Percentiles rank a stretch among this genome's conserved stretches.
Conservation (phyloP, 768 basidiomycete species). For the Termitomyces sp. region DNA sequence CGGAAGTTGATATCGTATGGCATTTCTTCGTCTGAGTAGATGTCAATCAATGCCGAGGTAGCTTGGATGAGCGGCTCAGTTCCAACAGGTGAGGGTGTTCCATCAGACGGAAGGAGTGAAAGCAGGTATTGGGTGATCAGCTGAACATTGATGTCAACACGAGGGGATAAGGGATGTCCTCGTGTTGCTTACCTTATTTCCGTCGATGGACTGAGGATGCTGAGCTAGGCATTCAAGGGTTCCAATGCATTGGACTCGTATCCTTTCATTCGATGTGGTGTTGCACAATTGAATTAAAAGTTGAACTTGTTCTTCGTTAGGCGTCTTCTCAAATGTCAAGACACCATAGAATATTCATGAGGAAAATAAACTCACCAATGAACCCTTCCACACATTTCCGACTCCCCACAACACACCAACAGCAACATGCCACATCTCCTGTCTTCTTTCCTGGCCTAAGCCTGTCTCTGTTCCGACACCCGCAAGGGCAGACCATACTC, state of each 20-base stretch:
- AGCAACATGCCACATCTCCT: slow-evolving; percentile 76
- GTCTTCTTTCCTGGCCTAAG: slow-evolving; percentile 64
- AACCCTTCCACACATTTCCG: slow-evolving; percentile 72
- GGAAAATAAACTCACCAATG: slow-evolving; percentile 45
- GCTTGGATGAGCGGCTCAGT: slow-evolving; percentile 77
- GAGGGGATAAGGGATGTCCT: not conserved
- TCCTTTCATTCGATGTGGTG: slow-evolving; percentile 47
- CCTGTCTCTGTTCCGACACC: slow-evolving; percentile 59
- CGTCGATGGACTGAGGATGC: slow-evolving; percentile 56
- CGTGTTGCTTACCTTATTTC: slow-evolving; percentile 52
- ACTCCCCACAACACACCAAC: slow-evolving; percentile 88
- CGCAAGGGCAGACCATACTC: slow-evolving; percentile 61
- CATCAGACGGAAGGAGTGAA: slow-evolving; percentile 52
- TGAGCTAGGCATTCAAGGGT: slow-evolving; percentile 85
- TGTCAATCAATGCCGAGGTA: slow-evolving; percentile 83
- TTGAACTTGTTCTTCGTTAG: slow-evolving; percentile 58
- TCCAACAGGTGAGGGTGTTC: slow-evolving; percentile 39
- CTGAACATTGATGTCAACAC: slow-evolving; percentile 30
- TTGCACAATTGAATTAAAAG: slow-evolving; percentile 68
- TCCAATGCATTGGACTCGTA: slow-evolving; percentile 79
- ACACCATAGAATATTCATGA: not conserved
- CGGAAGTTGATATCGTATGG: slow-evolving; percentile 84
- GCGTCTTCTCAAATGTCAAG: slow-evolving; percentile 37
- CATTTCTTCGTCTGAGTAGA: slow-evolving; percentile 84
- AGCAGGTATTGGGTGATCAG: slow-evolving; percentile 65